Percentiles rank a stretch among this genome's conserved stretches.
Conservation (phyloP, 2,329 filamentous ascomycete species). For the Colletotrichum navitas region DNA sequence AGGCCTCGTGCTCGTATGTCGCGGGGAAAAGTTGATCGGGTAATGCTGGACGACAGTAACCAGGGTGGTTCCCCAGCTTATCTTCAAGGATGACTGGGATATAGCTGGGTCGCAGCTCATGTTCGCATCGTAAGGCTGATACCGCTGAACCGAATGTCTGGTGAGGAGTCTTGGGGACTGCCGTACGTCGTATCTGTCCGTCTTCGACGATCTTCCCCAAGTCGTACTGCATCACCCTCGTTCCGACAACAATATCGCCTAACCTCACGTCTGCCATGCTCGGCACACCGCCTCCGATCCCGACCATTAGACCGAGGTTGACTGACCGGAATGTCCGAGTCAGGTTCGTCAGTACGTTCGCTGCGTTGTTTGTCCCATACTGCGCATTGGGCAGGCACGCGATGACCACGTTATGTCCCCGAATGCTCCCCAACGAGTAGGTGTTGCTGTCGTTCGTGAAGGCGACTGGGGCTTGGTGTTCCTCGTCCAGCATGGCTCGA, state of each 20-base stretch:
- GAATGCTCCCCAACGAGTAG: constrained; percentile 13
- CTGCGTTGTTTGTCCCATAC: constrained; percentile 21
- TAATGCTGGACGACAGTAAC: neutral
- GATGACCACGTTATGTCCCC: constrained; percentile 19
- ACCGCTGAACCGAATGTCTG: constrained; percentile 24
- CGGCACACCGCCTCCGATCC: constrained; percentile 48
- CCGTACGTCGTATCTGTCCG: constrained; percentile 35
- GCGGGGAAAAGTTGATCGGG: constrained; percentile 17
- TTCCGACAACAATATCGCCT: constrained; percentile 44
- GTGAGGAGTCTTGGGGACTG: constrained; percentile 12
- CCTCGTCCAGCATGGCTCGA: constrained; percentile 43
- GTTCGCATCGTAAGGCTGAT: constrained; percentile 27
- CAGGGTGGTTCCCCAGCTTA: neutral
- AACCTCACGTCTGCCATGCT: constrained; percentile 38
- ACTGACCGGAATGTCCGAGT: constrained; percentile 36
- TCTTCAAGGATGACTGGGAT: neutral
- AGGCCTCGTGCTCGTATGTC: neutral
- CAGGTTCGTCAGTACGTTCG: constrained; percentile 35
- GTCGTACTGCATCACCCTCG: constrained; percentile 43
- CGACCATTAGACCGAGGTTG: constrained; percentile 44
- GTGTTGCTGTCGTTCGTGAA: constrained; percentile 12
- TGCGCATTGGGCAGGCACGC: constrained; percentile 3
- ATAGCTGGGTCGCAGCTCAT: neutral
- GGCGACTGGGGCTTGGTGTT: constrained; percentile 6
- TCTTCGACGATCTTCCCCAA: constrained; percentile 39